phyloP scores from a whole-genome alignment of 768 basidiomycete species.

The Hygrophoropsis aurantiaca region DNA sequence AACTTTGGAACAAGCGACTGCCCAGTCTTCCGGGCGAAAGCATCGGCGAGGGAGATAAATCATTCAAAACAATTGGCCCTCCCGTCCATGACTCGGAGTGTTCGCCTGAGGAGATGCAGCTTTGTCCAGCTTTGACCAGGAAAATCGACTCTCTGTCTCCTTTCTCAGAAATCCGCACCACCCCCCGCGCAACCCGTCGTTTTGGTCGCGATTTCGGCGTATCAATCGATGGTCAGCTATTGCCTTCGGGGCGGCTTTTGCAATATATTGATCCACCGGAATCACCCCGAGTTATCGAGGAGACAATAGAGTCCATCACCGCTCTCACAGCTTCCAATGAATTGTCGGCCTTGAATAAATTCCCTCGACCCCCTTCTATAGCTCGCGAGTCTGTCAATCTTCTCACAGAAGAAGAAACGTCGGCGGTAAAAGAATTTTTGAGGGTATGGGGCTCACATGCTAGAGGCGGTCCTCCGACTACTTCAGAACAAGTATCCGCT shows the following conservation, averaged over 20 bases:
- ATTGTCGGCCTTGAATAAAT: not conserved
- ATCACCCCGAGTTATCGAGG: too few species aligned
- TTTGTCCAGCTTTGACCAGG: not conserved
- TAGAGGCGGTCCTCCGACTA: not conserved
- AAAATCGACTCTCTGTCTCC: not conserved
- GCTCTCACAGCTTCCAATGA: too few species aligned
- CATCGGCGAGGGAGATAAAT: not conserved
- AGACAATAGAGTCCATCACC: too few species aligned
- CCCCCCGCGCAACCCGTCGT: conserved; percentile 9
- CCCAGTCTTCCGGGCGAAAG: not conserved
- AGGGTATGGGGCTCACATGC: conserved; percentile 12
- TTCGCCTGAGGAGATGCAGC: not conserved
- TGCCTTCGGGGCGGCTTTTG: too few species aligned
- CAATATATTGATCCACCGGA: too few species aligned
- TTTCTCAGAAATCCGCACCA: not conserved
- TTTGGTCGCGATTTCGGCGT: conserved; percentile 8
- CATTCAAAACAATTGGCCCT: not conserved
- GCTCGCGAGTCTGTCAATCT: not conserved
- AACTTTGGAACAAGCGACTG: not conserved
- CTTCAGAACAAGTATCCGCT: too few species aligned
- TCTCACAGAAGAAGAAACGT: conserved; percentile 12
- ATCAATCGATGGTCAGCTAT: not conserved
- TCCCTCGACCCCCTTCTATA: conserved; percentile 3
- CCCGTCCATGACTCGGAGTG: not conserved
- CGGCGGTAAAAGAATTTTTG: conserved; percentile 13